A percentile compares a stretch with the other conserved stretches of the same genome.
phyloP scores from a whole-genome alignment of 2,329 filamentous ascomycete genomes.

The Trichoderma sp. region DNA sequence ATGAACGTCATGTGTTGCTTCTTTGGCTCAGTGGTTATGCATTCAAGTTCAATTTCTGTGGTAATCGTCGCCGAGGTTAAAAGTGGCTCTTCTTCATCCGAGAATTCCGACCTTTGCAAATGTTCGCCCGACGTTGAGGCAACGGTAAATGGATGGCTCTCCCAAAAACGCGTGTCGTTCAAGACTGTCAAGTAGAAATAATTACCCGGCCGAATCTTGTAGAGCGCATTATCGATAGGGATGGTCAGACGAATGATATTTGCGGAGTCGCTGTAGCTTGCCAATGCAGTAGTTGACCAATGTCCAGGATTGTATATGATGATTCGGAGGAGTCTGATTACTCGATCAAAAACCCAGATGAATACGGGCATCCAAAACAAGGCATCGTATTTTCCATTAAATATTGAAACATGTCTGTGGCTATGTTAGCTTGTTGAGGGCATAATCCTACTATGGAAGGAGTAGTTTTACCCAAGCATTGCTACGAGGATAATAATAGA shows the following conservation, averaged over 20 bases:
- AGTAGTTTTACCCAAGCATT: conserved; percentile 47
- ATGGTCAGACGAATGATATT: conserved; percentile 43
- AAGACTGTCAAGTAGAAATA: conserved; percentile 47
- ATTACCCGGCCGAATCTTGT: conserved; percentile 39
- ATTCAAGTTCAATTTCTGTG: neutral
- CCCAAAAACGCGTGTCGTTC: conserved; percentile 41
- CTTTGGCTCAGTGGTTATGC: neutral
- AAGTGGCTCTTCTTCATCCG: conserved; percentile 34
- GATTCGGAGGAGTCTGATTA: conserved; percentile 43
- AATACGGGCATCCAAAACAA: conserved; percentile 48
- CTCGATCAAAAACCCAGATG: conserved; percentile 50
- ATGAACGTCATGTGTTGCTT: conserved; percentile 38
- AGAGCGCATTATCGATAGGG: conserved; percentile 34
- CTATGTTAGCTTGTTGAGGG: neutral
- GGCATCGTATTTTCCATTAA: conserved; percentile 45
- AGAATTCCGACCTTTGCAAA: conserved; percentile 21
- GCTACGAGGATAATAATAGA: conserved; percentile 48
- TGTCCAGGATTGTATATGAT: conserved; percentile 38
- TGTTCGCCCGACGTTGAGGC: conserved; percentile 30
- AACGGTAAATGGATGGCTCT: conserved; percentile 50
- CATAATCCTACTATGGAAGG: neutral
- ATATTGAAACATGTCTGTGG: conserved; percentile 48
- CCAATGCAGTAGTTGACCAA: conserved; percentile 36
- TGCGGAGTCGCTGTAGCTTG: conserved; percentile 35
- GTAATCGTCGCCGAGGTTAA: conserved; percentile 24